These are phyloP conservation scores for Metschnikowia bowlesiae DNA, from an alignment of 805 yeast genomes.

Conservation along the genomic window DNA sequence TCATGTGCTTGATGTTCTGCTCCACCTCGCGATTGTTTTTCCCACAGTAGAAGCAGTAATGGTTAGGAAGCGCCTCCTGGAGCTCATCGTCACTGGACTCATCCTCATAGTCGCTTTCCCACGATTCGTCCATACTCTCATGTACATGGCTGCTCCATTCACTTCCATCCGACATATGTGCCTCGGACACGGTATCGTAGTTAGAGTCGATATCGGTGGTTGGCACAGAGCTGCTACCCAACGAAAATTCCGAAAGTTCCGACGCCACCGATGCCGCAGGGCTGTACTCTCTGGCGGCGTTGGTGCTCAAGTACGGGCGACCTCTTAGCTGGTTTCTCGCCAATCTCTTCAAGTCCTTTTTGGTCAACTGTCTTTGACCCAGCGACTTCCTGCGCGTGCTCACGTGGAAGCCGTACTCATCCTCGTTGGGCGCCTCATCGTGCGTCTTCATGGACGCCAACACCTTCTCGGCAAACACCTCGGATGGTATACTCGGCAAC, in stretches of 20 bases:
- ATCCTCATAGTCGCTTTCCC: conserved; percentile 27
- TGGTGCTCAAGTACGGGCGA: conserved; percentile 10
- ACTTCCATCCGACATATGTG: conserved; percentile 29
- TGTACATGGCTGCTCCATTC: conserved; percentile 15
- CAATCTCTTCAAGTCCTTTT: conserved; percentile 33
- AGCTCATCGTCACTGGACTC: conserved; percentile 26
- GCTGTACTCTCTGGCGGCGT: conserved; percentile 38
- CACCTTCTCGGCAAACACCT: conserved; percentile 64
- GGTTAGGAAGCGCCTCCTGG: conserved; percentile 40
- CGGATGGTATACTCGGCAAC: conserved; percentile 42
- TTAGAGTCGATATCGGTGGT: conserved; percentile 22
- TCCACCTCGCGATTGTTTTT: conserved; percentile 49
- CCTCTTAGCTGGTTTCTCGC: conserved; percentile 15
- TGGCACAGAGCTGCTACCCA: conserved; percentile 37
- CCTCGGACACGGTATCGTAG: conserved; percentile 49
- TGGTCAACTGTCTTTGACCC: conserved; percentile 33
- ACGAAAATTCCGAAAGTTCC: conserved; percentile 51
- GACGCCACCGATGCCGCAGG: conserved; percentile 56
- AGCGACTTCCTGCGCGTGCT: conserved; percentile 23
- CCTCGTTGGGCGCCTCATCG: conserved; percentile 32
- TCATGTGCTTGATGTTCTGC: conserved; percentile 46
- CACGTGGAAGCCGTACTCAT: conserved; percentile 52
- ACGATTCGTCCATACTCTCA: conserved; percentile 16
- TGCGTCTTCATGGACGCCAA: conserved; percentile 17
- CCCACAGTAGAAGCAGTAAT: conserved; percentile 58